Evolutionary conservation across 2,329 filamentous ascomycete genomes (phyloP), one percentile per base, ranked within the genome.

Genomic region (Tolypocladium cylindrosporum): DNA sequence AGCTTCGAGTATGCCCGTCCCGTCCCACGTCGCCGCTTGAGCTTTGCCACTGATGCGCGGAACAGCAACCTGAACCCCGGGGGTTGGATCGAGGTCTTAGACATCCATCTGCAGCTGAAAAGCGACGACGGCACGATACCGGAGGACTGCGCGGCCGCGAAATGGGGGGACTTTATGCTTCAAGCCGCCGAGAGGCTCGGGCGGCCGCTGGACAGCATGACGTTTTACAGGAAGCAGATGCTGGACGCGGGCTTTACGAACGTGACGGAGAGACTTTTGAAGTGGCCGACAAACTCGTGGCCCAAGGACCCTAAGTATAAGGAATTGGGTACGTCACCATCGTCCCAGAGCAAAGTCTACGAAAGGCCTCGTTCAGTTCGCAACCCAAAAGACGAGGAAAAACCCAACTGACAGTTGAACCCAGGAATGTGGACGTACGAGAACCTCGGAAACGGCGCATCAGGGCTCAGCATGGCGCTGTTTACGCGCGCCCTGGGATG

Each of bases 241-340:
- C 67, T 70, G 3, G 77, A 78, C 14, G 79, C 76, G 0, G 83
- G 83, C 0, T 85, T 85, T 61, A 69, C 73, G 51, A 75, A 83
- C 57, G 75, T 85, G 0, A 68, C 68, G 0, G 76, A 82, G 63
- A 68, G 73, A 2, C 63, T 77, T 7, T 78, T 73, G 63, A 79
- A 76, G 65, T 77, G 80, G 69, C 80, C 81, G 0, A 73, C 72
- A 40, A 80, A 78, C 62, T 66, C 71, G 13, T 84, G 81, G 80
- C 76, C 80, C 0, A 77, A 75, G 51, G 76, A 81, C 45, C 71
- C 72, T 7, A 74, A 75, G 34, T 72, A 78, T 55, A 84, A 83
- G 64, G 75, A 82, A 55, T 64, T 82, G 1, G 81, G 80, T 71
- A 62, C 27, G 63, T 54, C 11, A 0, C 11, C 4, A n/a, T 4